Percentiles rank a stretch among this genome's conserved stretches.
phyloP scores from a whole-genome alignment of 164 flowering plant genomes.

The Vitis riparia region DNA sequence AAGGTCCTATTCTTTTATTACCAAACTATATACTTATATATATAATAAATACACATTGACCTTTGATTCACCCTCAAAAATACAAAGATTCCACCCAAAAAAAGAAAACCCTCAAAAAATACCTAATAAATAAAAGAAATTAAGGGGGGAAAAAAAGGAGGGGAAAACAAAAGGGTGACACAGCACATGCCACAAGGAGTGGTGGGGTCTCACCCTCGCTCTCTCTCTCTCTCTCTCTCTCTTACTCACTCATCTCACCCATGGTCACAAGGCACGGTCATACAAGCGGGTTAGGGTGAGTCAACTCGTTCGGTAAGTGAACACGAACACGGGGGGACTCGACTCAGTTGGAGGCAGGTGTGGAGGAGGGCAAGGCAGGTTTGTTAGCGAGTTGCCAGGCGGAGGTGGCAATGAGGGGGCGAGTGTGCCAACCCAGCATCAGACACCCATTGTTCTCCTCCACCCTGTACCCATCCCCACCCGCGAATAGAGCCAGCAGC shows the following conservation, averaged over 20 bases:
- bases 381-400: constrained; percentile 43
- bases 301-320: no score
- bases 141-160: neutral
- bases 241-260: constrained; percentile 19
- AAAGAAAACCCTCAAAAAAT: constrained; percentile 10
- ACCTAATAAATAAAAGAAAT: constrained; percentile 9
- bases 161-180: neutral
- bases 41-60: constrained; percentile 24
- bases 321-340: neutral
- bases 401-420: constrained; percentile 59
- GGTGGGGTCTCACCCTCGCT: constrained; percentile 19
- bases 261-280: no score
- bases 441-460: constrained; percentile 56
- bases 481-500: constrained; percentile 45
- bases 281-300: no score
- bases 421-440: constrained; percentile 59
- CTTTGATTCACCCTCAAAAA: constrained; percentile 20
- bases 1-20: neutral
- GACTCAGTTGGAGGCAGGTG: constrained; percentile 1
- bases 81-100: constrained; percentile 22
- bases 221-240: constrained; percentile 18
- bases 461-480: constrained; percentile 59
- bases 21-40: neutral
- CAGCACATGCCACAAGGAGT: neutral
- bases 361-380: neutral